Base-by-base conservation (phyloP, 208 protist genomes). In the Trypanosoma rangeli region DNA sequence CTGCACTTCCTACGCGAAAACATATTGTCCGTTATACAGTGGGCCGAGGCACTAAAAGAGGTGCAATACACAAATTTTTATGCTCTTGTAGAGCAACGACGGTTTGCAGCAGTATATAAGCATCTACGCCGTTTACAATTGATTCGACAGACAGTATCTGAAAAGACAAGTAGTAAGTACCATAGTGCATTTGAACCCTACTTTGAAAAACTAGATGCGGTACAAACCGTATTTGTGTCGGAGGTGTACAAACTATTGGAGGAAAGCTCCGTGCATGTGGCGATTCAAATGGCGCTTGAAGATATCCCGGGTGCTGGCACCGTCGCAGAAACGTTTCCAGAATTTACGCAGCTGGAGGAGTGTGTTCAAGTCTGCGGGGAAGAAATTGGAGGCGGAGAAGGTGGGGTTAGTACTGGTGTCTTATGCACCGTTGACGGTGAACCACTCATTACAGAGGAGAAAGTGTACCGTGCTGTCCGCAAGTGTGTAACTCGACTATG, bases 131-230 rank as follows among this genome's bases (percentile, higher is more conserved):
- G 79, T 33, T 74, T 94, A 62, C 91, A 94, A 74, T 60, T 64
- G 2, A 94, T 96, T 64, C 86, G 91, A 24, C 65, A 68, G 28
- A 89, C 88, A 13, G 84, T 96, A 24, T 85, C 86, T 67, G 78
- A 78, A 16, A 86, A 86, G 58, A 78, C 84, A 28, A 82, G 78
- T 3, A 70, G 70, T 20, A 85, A 67, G 55, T 94, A 85, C 59
- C 75, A 90, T 56, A 64, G 73, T 59, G 76, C 89, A n/a, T 96
- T 94, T 64, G 85, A 93, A 55, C 91, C 91, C 13, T 96, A 93
- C 77, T 96, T 96, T 80, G 77, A 85, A 7, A 96, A 96, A 72
- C 80, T 94, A 0, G 86, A 96, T 56, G 76, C 79, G 0, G 83
- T 94, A 20, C 70, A 88, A 15, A 71, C 71, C 8, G 80, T 92